Conservation (phyloP, 208 protist species). For the Leishmania aethiopica region DNA sequence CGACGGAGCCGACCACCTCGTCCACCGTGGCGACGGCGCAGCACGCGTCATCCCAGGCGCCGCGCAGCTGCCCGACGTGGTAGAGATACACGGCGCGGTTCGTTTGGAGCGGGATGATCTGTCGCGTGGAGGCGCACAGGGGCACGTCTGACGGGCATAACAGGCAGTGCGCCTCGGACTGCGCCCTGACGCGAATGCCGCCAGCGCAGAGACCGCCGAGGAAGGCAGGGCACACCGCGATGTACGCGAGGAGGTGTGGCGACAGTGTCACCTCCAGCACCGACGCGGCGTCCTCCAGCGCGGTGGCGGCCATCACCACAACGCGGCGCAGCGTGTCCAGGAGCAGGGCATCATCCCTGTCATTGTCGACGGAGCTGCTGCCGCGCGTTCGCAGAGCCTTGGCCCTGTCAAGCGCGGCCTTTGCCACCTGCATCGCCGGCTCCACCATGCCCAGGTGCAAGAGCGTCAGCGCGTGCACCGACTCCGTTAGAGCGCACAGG, state of each 20-base stretch:
- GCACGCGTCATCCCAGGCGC: slow-evolving; percentile 69
- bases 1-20: slow-evolving; percentile 70
- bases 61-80: slow-evolving; percentile 34
- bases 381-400: background rate
- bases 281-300: slow-evolving; percentile 65
- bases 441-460: slow-evolving; percentile 70
- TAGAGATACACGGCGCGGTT: slow-evolving; percentile 56
- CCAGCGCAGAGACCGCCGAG: slow-evolving; percentile 62
- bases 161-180: slow-evolving; percentile 33
- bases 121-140: slow-evolving; percentile 51
- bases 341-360: slow-evolving; percentile 10
- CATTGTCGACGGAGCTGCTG: background rate
- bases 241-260: slow-evolving; percentile 52
- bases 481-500: slow-evolving; percentile 53
- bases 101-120: slow-evolving; percentile 74
- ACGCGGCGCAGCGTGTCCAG: slow-evolving; percentile 46
- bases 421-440: slow-evolving; percentile 40
- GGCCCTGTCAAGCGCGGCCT: slow-evolving; percentile 18
- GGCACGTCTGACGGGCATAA: slow-evolving; percentile 57
- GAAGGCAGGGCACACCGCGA: slow-evolving; percentile 67
- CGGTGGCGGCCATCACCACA: slow-evolving; percentile 45
- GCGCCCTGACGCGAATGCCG: slow-evolving; percentile 39
- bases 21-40: slow-evolving; percentile 73
- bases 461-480: slow-evolving; percentile 74
- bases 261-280: slow-evolving; percentile 52